These are phyloP conservation scores for Colletotrichum tabaci DNA, from an alignment of 2,329 filamentous ascomycete genomes.

Conservation along the genomic window DNA sequence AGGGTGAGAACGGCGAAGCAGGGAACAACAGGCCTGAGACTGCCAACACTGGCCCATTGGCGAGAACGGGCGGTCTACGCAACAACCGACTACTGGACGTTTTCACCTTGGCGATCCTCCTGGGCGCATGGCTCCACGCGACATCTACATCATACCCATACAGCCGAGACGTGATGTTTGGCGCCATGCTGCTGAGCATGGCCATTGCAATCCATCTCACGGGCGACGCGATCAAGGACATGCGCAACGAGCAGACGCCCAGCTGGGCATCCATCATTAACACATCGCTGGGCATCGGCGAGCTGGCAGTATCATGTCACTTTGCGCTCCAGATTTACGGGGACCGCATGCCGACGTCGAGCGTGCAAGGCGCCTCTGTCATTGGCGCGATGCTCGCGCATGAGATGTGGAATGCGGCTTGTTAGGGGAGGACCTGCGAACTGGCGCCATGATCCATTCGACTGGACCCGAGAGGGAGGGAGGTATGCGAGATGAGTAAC, in stretches of 20 bases:
- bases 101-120: slow-evolving; percentile 39
- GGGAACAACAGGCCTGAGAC: slow-evolving; percentile 7
- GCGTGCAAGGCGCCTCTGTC: slow-evolving; percentile 34
- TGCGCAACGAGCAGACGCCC: slow-evolving; percentile 30
- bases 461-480: neutral
- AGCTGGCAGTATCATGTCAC: slow-evolving; percentile 39
- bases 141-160: slow-evolving; percentile 38
- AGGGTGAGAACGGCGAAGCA: slow-evolving; percentile 9
- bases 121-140: slow-evolving; percentile 40
- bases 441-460: neutral
- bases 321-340: slow-evolving; percentile 40
- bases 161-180: slow-evolving; percentile 41
- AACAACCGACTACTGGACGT: slow-evolving; percentile 40
- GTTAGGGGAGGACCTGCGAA: neutral
- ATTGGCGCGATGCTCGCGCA: slow-evolving; percentile 41
- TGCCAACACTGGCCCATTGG: slow-evolving; percentile 6
- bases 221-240: slow-evolving; percentile 34
- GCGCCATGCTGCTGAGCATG: slow-evolving; percentile 41
- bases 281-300: slow-evolving; percentile 35
- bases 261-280: slow-evolving; percentile 36
- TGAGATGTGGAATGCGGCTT: slow-evolving; percentile 41
- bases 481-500: slow-evolving; percentile 28
- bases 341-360: slow-evolving; percentile 16
- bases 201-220: slow-evolving; percentile 38
- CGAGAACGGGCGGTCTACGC: slow-evolving; percentile 29